Conservation (phyloP, 73 alveolate species). For the Chromera velia region DNA sequence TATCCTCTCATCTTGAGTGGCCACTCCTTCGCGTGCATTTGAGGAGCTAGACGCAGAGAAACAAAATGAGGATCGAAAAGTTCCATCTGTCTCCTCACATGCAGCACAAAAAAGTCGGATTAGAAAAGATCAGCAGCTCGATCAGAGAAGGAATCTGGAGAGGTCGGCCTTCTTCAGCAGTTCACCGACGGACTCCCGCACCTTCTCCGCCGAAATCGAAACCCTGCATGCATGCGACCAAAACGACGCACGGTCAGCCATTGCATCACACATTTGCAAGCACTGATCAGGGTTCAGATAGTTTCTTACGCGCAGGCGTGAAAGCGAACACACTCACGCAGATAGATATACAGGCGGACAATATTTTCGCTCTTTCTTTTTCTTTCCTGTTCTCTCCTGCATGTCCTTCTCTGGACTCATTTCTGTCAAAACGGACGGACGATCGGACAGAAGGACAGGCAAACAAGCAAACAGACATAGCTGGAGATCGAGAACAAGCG, state of each 20-base stretch:
- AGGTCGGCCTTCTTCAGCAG: constrained; percentile 49
- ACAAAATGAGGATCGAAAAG: not conserved
- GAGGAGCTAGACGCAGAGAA: not conserved
- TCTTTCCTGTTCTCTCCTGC: not conserved
- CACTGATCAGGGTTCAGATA: too few relatives aligned
- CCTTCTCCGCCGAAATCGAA: constrained; percentile 47
- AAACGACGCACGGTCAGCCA: too few relatives aligned
- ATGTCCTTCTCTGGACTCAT: not conserved
- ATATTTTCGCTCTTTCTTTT: too few relatives aligned
- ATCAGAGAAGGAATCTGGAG: constrained; percentile 51
- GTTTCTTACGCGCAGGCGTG: too few relatives aligned
- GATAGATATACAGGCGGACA: too few relatives aligned
- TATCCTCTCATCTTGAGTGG: not conserved
- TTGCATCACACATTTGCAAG: constrained; percentile 6
- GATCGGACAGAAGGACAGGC: too few relatives aligned
- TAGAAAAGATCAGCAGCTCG: not conserved
- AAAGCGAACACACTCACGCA: too few relatives aligned
- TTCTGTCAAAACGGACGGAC: too few relatives aligned
- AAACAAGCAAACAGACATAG: too few relatives aligned
- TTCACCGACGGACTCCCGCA: constrained; percentile 32
- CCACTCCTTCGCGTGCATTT: not conserved
- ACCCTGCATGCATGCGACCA: not conserved
- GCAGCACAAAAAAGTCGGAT: not conserved
- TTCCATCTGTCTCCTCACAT: not conserved
- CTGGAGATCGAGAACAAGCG: too few relatives aligned